Percentiles rank a stretch among this genome's conserved stretches.
Evolutionary conservation across 202 grass and related monocot species (phyloP).

Genomic region (Hordeum pubiflorum): DNA sequence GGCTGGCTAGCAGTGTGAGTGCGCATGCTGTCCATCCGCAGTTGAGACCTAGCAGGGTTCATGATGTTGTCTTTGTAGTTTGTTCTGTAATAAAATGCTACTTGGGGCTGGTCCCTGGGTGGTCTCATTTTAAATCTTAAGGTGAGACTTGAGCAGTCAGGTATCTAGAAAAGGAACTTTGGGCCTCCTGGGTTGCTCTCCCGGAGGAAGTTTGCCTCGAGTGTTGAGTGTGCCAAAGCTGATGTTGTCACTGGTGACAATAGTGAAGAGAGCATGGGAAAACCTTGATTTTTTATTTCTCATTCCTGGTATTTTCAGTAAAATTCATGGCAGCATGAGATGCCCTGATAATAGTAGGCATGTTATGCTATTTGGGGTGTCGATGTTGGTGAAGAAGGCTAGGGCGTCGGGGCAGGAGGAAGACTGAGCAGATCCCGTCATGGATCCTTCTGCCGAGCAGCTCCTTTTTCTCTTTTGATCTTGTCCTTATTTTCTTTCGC

Average conservation of each 20-base stretch:
- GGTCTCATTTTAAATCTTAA: not conserved
- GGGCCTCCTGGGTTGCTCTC: not conserved
- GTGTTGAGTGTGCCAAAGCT: not conserved
- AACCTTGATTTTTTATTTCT: not conserved
- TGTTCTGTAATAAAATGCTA: not conserved
- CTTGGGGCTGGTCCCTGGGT: not conserved
- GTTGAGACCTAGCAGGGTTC: not conserved
- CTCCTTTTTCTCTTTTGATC: not conserved
- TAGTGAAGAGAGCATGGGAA: not conserved
- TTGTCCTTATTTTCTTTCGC: not conserved
- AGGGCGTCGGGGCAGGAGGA: not conserved
- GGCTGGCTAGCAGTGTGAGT: not conserved
- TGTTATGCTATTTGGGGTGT: not conserved
- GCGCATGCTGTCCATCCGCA: not conserved
- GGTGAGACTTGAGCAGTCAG: not conserved
- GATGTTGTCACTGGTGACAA: not conserved
- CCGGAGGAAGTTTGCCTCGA: not conserved
- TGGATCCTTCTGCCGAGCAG: not conserved
- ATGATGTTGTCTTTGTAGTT: not conserved
- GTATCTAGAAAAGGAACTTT: not conserved
- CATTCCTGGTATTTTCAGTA: not conserved
- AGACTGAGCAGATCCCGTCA: not conserved
- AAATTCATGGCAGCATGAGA: not conserved
- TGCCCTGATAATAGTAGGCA: not conserved
- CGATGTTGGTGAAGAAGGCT: not conserved